These are phyloP conservation scores for Rachicladosporium sp. DNA, from an alignment of 2,329 filamentous ascomycete genomes.

Conservation along the genomic window DNA sequence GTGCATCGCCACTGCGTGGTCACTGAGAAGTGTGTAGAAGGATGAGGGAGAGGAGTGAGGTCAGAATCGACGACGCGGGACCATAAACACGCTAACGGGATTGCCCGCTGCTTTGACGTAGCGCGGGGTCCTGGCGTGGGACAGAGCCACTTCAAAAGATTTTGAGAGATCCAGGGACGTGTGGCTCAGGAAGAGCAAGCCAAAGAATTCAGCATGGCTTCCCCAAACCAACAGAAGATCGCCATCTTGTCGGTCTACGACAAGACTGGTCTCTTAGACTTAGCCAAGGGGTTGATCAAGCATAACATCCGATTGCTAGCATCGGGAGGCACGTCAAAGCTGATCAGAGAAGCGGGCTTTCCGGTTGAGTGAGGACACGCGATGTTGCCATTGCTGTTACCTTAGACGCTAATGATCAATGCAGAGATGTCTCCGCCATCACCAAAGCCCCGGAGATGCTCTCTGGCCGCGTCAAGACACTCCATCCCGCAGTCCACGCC, in stretches of 20 bases:
- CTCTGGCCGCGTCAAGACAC: conserved; percentile 81
- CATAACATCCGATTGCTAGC: conserved; percentile 86
- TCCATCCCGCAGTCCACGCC: conserved; percentile 66
- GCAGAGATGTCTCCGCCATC: conserved; percentile 89
- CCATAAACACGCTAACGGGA: too few species aligned
- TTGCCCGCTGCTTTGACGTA: too few species aligned
- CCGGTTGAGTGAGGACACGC: conserved; percentile 58
- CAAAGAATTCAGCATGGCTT: conserved; percentile 9
- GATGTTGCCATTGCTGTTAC: too few species aligned
- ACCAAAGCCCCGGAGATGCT: conserved; percentile 94
- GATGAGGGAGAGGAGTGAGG: too few species aligned
- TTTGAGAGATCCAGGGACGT: too few species aligned
- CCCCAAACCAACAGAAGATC: conserved; percentile 14
- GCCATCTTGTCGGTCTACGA: conserved; percentile 97
- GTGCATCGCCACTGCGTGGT: too few species aligned
- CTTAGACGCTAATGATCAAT: too few species aligned
- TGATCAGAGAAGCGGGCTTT: conserved; percentile 94
- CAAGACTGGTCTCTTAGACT: conserved; percentile 89
- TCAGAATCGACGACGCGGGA: too few species aligned
- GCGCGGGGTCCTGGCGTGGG: too few species aligned
- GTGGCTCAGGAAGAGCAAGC: too few species aligned
- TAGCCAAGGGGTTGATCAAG: conserved; percentile 80
- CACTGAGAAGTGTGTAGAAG: too few species aligned
- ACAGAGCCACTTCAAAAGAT: too few species aligned
- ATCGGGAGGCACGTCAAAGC: conserved; percentile 85